Evolutionary conservation across 2,329 filamentous ascomycete species (phyloP).

Genomic region (Trichoderma koningii): DNA sequence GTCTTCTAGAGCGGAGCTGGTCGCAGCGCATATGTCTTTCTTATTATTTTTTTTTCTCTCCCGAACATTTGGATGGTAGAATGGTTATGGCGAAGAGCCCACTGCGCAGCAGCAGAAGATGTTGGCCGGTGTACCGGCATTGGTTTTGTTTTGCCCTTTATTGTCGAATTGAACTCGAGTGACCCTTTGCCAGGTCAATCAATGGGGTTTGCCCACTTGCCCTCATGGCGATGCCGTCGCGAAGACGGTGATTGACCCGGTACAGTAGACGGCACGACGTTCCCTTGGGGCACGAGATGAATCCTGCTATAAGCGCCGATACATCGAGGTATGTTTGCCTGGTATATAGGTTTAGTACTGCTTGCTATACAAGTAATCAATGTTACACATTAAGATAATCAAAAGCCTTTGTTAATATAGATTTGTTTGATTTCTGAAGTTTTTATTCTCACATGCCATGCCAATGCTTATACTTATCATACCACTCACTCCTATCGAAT

Average conservation of each 20-base stretch:
- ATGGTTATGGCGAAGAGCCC: slow-evolving; percentile 21
- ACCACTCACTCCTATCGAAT: too few relatives aligned
- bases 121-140: slow-evolving; percentile 20
- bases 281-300: slow-evolving; percentile 17
- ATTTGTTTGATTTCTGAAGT: not conserved
- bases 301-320: slow-evolving; percentile 18
- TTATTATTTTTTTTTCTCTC: slow-evolving; percentile 25
- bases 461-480: too few relatives aligned
- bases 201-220: not conserved
- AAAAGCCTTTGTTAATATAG: not conserved
- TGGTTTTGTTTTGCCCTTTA: slow-evolving; percentile 13
- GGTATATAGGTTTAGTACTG: slow-evolving; percentile 23
- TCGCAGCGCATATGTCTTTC: slow-evolving; percentile 24
- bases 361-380: slow-evolving; percentile 22
- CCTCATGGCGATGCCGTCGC: slow-evolving; percentile 2
- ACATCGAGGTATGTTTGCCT: slow-evolving; percentile 19
- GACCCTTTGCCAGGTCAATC: not conserved
- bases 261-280: slow-evolving; percentile 21
- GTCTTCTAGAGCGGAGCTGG: slow-evolving; percentile 17
- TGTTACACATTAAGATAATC: slow-evolving; percentile 13
- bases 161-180: slow-evolving; percentile 11
- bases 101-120: slow-evolving; percentile 24
- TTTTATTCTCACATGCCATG: not conserved
- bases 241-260: slow-evolving; percentile 6
- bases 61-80: slow-evolving; percentile 26